phyloP scores from a whole-genome alignment of 768 basidiomycete genomes.

The Lactifluus volemus region DNA sequence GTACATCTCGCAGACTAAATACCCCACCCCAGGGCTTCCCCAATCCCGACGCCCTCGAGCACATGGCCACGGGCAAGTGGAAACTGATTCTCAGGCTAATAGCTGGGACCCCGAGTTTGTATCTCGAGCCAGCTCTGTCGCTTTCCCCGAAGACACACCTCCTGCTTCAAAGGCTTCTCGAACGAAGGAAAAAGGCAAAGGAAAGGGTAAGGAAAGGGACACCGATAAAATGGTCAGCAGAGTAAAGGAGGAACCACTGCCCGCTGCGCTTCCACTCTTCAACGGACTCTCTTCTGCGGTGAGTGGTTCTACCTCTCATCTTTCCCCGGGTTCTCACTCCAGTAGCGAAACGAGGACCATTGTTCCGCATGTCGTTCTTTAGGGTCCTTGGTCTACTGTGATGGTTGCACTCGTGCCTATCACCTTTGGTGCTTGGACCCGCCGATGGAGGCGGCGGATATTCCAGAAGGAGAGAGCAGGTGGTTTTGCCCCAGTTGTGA shows the following conservation, averaged over 20 bases:
- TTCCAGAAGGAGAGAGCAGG: conserved; percentile 61
- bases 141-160: conserved; percentile 22
- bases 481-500: conserved; percentile 76
- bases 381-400: conserved; percentile 91
- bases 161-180: neutral
- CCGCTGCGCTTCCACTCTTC: conserved; percentile 29
- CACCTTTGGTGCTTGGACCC: conserved; percentile 97
- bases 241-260: conserved; percentile 39
- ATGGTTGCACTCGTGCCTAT: conserved; percentile 92
- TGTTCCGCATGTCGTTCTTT: conserved; percentile 75
- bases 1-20: conserved; percentile 58
- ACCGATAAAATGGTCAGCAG: conserved; percentile 23
- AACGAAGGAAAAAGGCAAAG: conserved; percentile 38
- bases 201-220: conserved; percentile 31
- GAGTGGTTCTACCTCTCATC: conserved; percentile 21
- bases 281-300: conserved; percentile 32
- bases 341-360: conserved; percentile 66
- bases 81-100: conserved; percentile 41
- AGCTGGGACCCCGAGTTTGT: conserved; percentile 52
- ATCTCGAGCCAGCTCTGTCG: conserved; percentile 52
- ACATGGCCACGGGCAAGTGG: conserved; percentile 38
- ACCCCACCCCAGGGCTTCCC: conserved; percentile 35
- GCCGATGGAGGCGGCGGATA: conserved; percentile 81
- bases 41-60: conserved; percentile 32
- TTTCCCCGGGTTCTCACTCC: conserved; percentile 2